phyloP scores from a whole-genome alignment of 371 early-diverging fungal genomes.

The Coemansia sp. region DNA sequence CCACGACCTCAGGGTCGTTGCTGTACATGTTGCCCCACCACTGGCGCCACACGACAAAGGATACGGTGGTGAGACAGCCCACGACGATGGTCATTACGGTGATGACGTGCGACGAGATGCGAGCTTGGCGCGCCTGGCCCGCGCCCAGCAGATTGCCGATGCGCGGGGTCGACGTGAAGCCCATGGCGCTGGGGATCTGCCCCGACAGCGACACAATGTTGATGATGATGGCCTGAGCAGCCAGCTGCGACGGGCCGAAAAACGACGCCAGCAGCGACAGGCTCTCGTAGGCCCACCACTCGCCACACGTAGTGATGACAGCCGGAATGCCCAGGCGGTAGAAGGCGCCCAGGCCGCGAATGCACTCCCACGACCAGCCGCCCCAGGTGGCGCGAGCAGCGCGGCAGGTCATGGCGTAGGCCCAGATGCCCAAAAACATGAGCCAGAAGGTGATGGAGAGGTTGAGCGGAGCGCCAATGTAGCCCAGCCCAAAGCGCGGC shows the following conservation, averaged over 20 bases:
- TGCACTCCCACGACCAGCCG: slow-evolving; percentile 73
- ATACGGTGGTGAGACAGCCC: slow-evolving; percentile 48
- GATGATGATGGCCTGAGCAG: slow-evolving; percentile 82
- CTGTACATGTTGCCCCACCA: slow-evolving; percentile 66
- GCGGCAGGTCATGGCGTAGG: slow-evolving; percentile 65
- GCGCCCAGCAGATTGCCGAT: slow-evolving; percentile 77
- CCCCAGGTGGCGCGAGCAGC: slow-evolving; percentile 78
- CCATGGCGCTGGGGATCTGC: slow-evolving; percentile 59
- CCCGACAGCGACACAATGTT: slow-evolving; percentile 67
- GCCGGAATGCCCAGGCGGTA: slow-evolving; percentile 67
- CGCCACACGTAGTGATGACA: slow-evolving; percentile 69
- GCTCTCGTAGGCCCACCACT: slow-evolving; percentile 75
- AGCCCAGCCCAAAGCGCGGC: slow-evolving; percentile 68
- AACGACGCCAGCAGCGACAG: slow-evolving; percentile 75
- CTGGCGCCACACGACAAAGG: slow-evolving; percentile 37
- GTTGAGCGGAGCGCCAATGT: slow-evolving; percentile 84
- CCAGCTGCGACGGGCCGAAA: slow-evolving; percentile 73
- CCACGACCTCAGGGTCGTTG: slow-evolving; percentile 70
- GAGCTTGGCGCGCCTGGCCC: slow-evolving; percentile 52
- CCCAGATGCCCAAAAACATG: slow-evolving; percentile 63
- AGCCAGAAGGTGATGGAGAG: slow-evolving; percentile 73
- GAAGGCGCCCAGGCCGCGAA: slow-evolving; percentile 65
- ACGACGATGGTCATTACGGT: slow-evolving; percentile 44
- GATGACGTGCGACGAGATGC: slow-evolving; percentile 52
- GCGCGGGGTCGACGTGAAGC: slow-evolving; percentile 74